Base-by-base conservation (phyloP, 148 eudicot species). In the Vaccinium myrtillus region DNA sequence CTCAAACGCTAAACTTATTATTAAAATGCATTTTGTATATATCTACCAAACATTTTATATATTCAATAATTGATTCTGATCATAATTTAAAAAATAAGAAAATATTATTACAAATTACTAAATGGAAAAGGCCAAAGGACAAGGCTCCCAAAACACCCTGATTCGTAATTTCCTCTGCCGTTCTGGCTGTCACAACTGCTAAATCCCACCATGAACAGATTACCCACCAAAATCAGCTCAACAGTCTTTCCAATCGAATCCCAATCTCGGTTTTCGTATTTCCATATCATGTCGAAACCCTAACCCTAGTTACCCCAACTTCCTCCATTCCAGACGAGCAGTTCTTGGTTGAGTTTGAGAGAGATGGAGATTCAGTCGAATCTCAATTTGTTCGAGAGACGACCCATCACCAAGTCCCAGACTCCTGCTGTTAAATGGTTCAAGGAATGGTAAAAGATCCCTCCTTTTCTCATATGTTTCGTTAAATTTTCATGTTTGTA, bases 391-490 rank as follows among this genome's bases (percentile, higher is more conserved):
- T 96, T 91, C 77, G 98, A 92, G 61, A 91, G 97, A 61, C 97
- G 97, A 11, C 94, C 95, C n/a, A 87, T 93, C 77, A 43, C 87
- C 48, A 92, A 88, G 88, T 94, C 97, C 83, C 93, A 89, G 87
- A 48, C 95, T 56, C 97, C 95, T 27, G 92, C 98, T 85, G 91
- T 91, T 51, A 93, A 90, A 77, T 96, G 99, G 99, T 89, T 94
- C 85, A 91, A 89, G 77, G 92, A 92, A 86, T 94, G 99, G 99
- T 93, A 89, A n/a, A 36, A 83, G 15, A 53, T 25, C 78, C 3
- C 36, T 2, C 13, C 3, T 32, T 32, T 67, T 67, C 11, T 12
- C 73, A 12, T 67, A 4, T 11, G 0, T 67, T 67, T 25, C 36
- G 16, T 67, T 27, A 23, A 11, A 3, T 25, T 27, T 67, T 67